These are phyloP conservation scores for Arachnopeziza araneosa DNA, from an alignment of 2,329 filamentous ascomycete species.

Conservation along the genomic window DNA sequence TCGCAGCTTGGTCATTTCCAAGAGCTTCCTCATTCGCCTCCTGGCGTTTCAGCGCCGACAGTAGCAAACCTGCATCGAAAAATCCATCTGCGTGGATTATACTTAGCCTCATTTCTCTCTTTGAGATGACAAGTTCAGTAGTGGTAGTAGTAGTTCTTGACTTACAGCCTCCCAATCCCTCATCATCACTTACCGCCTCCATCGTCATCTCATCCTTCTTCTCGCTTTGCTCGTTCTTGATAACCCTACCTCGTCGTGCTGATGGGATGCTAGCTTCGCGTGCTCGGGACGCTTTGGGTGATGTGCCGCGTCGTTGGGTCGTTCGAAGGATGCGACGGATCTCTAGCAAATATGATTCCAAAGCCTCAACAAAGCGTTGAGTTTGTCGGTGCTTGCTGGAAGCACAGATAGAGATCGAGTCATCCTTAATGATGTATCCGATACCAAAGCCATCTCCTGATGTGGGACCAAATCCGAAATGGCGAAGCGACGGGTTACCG, in stretches of 20 bases:
- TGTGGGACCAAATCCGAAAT: constrained; percentile 95
- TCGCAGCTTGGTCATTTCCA: constrained; percentile 54
- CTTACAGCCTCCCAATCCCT: constrained; percentile 87
- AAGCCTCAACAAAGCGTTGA: constrained; percentile 77
- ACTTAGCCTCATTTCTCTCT: constrained; percentile 9
- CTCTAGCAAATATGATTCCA: constrained; percentile 88
- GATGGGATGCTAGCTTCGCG: constrained; percentile 47
- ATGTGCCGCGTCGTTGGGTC: constrained; percentile 49
- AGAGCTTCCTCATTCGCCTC: constrained; percentile 47
- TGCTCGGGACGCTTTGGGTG: constrained; percentile 48
- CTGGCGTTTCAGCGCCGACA: constrained; percentile 74
- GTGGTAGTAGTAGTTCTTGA: neutral
- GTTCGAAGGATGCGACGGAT: constrained; percentile 78
- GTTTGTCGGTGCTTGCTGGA: constrained; percentile 94
- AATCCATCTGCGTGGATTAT: constrained; percentile 67
- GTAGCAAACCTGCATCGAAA: constrained; percentile 93
- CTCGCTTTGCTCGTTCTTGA: constrained; percentile 37
- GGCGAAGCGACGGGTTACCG: constrained; percentile 87
- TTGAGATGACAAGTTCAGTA: constrained; percentile 5
- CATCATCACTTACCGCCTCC: constrained; percentile 76
- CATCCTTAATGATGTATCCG: constrained; percentile 98
- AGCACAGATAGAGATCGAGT: constrained; percentile 83
- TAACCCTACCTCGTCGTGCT: constrained; percentile 26
- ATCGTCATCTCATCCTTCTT: constrained; percentile 46
- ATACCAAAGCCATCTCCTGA: constrained; percentile 94